phyloP scores from a whole-genome alignment of 2,329 filamentous ascomycete genomes.

The Leptodontidium sp. region DNA sequence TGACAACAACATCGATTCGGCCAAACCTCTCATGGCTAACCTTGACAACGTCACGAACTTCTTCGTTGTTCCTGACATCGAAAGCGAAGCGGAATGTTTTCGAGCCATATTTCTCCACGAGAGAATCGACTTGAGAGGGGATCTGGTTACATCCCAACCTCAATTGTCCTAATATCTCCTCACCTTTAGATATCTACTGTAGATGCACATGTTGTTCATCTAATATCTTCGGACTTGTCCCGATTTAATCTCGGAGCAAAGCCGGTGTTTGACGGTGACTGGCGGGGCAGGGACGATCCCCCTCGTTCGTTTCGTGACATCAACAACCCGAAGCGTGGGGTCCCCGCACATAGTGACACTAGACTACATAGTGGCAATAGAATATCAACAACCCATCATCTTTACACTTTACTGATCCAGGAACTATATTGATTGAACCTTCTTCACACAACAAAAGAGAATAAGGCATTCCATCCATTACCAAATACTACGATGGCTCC shows the following conservation, averaged over 20 bases:
- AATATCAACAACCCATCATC: neutral
- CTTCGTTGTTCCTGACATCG: no score
- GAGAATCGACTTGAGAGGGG: no score
- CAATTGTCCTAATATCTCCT: neutral
- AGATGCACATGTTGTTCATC: neutral
- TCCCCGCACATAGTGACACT: neutral
- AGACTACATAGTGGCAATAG: neutral
- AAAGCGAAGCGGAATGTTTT: no score
- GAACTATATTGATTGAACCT: no score
- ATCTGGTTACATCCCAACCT: no score
- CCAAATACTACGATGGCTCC: neutral
- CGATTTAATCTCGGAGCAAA: neutral
- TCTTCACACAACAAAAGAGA: no score
- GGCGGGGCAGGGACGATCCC: constrained; percentile 4
- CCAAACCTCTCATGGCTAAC: no score
- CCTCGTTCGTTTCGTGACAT: constrained; percentile 6
- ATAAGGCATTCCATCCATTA: no score
- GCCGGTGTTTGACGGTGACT: neutral
- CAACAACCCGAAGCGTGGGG: constrained; percentile 4
- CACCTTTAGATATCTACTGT: neutral
- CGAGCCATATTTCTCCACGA: no score
- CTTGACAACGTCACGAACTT: no score
- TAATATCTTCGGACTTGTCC: neutral
- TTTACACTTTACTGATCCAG: neutral
- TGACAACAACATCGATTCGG: no score